These are phyloP conservation scores for Tulasnella sp. DNA, from an alignment of 768 basidiomycete genomes.

Conservation along the genomic window DNA sequence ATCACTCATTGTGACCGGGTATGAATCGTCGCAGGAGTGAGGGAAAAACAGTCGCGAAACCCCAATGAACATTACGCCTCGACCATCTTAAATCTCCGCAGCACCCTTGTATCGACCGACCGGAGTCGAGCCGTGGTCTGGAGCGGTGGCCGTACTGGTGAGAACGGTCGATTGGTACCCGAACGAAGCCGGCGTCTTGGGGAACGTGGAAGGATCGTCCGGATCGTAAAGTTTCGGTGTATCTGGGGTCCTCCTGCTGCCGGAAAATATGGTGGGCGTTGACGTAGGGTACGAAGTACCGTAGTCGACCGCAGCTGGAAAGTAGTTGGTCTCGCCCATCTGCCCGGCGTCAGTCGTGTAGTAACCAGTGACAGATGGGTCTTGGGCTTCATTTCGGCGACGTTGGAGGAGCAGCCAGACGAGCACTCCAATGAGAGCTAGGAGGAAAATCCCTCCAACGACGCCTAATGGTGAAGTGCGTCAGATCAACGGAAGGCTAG, in stretches of 20 bases:
- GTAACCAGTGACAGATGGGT: not conserved
- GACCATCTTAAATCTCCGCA: constrained; percentile 2
- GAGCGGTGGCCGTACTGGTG: not conserved
- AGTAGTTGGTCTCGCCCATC: not conserved
- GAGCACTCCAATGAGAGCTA: constrained; percentile 2
- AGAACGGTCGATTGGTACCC: not conserved
- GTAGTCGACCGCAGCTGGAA: not conserved
- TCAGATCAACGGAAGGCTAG: not conserved
- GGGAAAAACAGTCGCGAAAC: not conserved
- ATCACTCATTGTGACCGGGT: too few relatives aligned
- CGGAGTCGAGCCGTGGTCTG: not conserved
- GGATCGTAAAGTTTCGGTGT: not conserved
- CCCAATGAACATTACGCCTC: not conserved
- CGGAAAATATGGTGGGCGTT: not conserved
- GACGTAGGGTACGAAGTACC: constrained; percentile 1
- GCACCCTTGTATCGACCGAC: not conserved
- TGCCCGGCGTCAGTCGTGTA: not conserved
- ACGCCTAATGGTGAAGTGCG: too few relatives aligned
- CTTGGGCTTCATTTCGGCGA: not conserved
- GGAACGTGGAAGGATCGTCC: constrained; percentile 17
- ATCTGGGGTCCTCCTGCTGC: not conserved
- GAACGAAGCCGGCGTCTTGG: constrained; percentile 17
- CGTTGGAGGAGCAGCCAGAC: not conserved
- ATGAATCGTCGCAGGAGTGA: too few relatives aligned
- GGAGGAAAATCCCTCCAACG: not conserved